Conservation (phyloP, 2,329 filamentous ascomycete genomes). For the Didymella pomorum region DNA sequence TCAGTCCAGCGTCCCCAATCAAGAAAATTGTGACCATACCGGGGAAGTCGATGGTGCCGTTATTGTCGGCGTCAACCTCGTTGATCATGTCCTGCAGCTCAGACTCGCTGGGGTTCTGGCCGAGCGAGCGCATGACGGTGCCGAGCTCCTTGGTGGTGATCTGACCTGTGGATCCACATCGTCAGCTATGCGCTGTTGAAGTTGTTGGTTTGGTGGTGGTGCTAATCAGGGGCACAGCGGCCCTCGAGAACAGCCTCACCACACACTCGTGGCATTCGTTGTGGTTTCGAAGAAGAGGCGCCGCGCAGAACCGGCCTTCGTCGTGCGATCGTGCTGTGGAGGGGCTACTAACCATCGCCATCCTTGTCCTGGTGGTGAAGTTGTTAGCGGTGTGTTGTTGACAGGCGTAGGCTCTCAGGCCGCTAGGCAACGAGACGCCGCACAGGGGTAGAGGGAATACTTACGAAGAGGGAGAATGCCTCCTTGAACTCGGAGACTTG, state of each 20-base stretch:
- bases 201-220: constrained; percentile 17
- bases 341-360: constrained; percentile 60
- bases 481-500: constrained; percentile 99
- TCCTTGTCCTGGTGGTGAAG: constrained; percentile 61
- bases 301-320: background rate
- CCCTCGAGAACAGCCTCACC: constrained; percentile 5
- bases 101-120: constrained; percentile 68
- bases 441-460: constrained; percentile 53
- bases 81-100: constrained; percentile 73
- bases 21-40: constrained; percentile 48
- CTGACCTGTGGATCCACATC: constrained; percentile 57
- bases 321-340: constrained; percentile 4
- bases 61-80: constrained; percentile 71
- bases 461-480: constrained; percentile 99
- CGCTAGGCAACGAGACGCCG: constrained; percentile 37
- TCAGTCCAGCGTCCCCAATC: constrained; percentile 15
- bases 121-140: constrained; percentile 69
- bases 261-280: constrained; percentile 9
- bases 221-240: constrained; percentile 1
- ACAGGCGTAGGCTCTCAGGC: constrained; percentile 19
- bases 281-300: constrained; percentile 13
- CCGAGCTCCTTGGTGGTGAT: constrained; percentile 71
- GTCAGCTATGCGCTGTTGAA: constrained; percentile 32
- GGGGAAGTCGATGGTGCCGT: constrained; percentile 71
- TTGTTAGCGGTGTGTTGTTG: constrained; percentile 36